phyloP scores from a whole-genome alignment of 2,329 filamentous ascomycete species.

The Monilinia fructigena region DNA sequence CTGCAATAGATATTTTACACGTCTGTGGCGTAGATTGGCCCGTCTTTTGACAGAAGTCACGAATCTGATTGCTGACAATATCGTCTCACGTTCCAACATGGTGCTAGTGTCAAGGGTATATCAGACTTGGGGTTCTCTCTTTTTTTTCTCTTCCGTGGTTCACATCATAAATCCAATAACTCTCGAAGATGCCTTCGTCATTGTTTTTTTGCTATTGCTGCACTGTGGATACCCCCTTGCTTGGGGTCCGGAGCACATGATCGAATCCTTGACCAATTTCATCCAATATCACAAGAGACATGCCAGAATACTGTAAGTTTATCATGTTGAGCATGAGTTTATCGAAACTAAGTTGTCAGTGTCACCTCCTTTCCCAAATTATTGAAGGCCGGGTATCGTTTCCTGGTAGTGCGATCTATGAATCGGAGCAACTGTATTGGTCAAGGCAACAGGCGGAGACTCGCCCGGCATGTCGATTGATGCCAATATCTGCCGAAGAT shows the following conservation, averaged over 20 bases:
- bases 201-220: background rate
- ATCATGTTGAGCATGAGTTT: background rate
- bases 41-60: background rate
- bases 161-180: background rate
- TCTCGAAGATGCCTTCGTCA: background rate
- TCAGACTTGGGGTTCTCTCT: background rate
- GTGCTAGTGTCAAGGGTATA: background rate
- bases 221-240: background rate
- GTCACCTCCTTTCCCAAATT: background rate
- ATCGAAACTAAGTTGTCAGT: background rate
- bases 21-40: background rate
- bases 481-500: constrained; percentile 27
- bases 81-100: background rate
- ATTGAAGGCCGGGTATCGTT: constrained; percentile 29
- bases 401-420: constrained; percentile 25
- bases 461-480: constrained; percentile 31
- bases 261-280: background rate
- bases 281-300: background rate
- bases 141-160: background rate
- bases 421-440: constrained; percentile 39
- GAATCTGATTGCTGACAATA: background rate
- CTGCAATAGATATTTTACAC: background rate
- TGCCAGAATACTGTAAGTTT: background rate
- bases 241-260: background rate
- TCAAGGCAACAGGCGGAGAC: constrained; percentile 28